Percentiles rank a stretch among this genome's conserved stretches.
These are phyloP conservation scores for Pyropia haitanensis DNA, from an alignment of 23 red algal genomes.

Conservation along the genomic window DNA sequence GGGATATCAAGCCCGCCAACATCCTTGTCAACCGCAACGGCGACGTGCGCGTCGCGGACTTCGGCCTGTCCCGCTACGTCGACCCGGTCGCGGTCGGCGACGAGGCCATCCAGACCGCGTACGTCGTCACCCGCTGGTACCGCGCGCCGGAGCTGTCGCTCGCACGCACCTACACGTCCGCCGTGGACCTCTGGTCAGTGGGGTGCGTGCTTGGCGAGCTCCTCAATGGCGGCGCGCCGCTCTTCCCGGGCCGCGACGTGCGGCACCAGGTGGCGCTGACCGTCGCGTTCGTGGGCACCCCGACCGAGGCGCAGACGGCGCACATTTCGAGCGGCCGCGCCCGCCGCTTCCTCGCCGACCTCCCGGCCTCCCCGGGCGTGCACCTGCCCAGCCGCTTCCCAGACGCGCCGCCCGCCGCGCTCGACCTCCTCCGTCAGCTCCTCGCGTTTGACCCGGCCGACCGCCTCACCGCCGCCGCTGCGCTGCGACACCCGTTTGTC, in stretches of 20 bases:
- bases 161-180: slow-evolving; percentile 52
- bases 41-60: slow-evolving; percentile 83
- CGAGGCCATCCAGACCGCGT: slow-evolving; percentile 69
- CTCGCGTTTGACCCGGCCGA: slow-evolving; percentile 79
- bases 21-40: slow-evolving; percentile 82
- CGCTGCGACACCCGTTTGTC: slow-evolving; percentile 76
- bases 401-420: slow-evolving; percentile 34
- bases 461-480: slow-evolving; percentile 69
- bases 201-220: slow-evolving; percentile 96
- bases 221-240: slow-evolving; percentile 69
- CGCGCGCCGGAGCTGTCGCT: slow-evolving; percentile 75
- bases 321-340: slow-evolving; percentile 38
- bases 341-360: slow-evolving; percentile 28
- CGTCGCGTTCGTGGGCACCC: slow-evolving; percentile 63
- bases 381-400: slow-evolving; percentile 33
- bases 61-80: slow-evolving; percentile 53
- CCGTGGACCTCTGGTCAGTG: slow-evolving; percentile 72
- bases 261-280: slow-evolving; percentile 87
- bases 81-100: too few species aligned
- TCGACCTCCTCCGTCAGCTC: slow-evolving; percentile 61
- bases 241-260: slow-evolving; percentile 78
- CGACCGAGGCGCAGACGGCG: slow-evolving; percentile 33
- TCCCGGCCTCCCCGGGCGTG: slow-evolving; percentile 31
- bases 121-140: slow-evolving; percentile 87
- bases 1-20: slow-evolving; percentile 93